phyloP scores from a whole-genome alignment of 495 filamentous ascomycete species.

The Aspergillus campestris region DNA sequence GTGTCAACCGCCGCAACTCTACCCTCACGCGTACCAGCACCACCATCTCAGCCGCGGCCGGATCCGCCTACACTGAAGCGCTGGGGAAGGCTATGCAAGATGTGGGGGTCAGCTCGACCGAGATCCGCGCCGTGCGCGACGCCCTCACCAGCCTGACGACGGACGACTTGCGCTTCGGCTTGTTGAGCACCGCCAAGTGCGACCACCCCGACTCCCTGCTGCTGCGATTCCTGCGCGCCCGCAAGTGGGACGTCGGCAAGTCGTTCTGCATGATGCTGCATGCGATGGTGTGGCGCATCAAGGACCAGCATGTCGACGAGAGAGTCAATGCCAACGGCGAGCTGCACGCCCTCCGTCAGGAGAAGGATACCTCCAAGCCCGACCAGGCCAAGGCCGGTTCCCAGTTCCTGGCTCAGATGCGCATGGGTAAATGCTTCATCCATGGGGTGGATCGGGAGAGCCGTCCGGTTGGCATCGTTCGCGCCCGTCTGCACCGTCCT shows the following conservation, averaged over 20 bases:
- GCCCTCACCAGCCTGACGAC: constrained; percentile 42
- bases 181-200: constrained; percentile 83
- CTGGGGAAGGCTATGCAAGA: constrained; percentile 15
- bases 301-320: constrained; percentile 73
- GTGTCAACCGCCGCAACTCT: constrained; percentile 12
- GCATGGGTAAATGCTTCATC: constrained; percentile 85
- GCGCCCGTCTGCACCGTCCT: constrained; percentile 68
- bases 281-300: constrained; percentile 78
- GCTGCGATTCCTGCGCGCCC: constrained; percentile 82
- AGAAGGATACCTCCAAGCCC: constrained; percentile 43
- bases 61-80: constrained; percentile 8
- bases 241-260: constrained; percentile 90
- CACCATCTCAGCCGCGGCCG: constrained; percentile 17
- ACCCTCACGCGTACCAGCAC: constrained; percentile 20
- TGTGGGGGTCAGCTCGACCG: constrained; percentile 16
- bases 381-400: constrained; percentile 53
- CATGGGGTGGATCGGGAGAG: constrained; percentile 78
- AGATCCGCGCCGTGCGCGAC: constrained; percentile 24
- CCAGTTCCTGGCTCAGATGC: constrained; percentile 75
- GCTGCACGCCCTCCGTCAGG: constrained; percentile 48
- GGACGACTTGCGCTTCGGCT: constrained; percentile 60
- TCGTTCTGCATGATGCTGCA: constrained; percentile 85
- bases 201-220: constrained; percentile 85
- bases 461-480: constrained; percentile 73
- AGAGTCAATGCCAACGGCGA: constrained; percentile 76